Evolutionary conservation across 2,329 filamentous ascomycete species (phyloP), one percentile per base, ranked within the genome.

Genomic region (Penicillium sp.): DNA sequence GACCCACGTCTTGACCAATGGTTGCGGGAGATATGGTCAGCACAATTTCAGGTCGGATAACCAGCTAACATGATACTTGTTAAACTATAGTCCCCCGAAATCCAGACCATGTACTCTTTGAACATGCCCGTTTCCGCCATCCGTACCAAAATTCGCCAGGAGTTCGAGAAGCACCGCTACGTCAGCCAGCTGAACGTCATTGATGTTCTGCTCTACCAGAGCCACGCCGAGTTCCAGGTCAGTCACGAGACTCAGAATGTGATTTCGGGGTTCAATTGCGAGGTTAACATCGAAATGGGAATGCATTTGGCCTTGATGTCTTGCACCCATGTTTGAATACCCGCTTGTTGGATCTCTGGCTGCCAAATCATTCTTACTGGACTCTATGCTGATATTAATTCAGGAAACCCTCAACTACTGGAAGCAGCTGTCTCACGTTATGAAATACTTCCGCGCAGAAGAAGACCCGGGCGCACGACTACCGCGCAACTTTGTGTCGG

Each of bases 391-490:
- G 27, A 60, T 26, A 18, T 20, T 8, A 2, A 33, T 47, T 8
- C 46, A 97, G 92, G 94, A 99, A 83, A 99, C 90, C 51, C 86
- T 99, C 82, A 99, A 99, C 81, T 99, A 89, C 83, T 99, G 94
- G 94, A 96, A 97, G 79, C 94, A 99, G 78, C 83, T 92, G 59
- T 89, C 89, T 61, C 94, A 99, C 75, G 84, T 99, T 66, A 91
- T 99, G 84, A 92, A 94, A 69, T 99, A 96, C 78, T 99, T 97
- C 83, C 87, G 92, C 73, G 83, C 87, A 67, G 92, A 97, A 76
- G 90, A 86, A 81, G 90, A 85, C 75, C 89, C 81, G 74, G 90
- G 81, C 64, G 81, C 85, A 67, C 86, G 85, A 73, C 78, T 97
- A 77, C 93, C 93, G 37, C 85, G 85, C 68, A 94, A 85, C 80